These are phyloP conservation scores for Fusarium udum DNA, from an alignment of 2,329 filamentous ascomycete genomes.

Conservation along the genomic window DNA sequence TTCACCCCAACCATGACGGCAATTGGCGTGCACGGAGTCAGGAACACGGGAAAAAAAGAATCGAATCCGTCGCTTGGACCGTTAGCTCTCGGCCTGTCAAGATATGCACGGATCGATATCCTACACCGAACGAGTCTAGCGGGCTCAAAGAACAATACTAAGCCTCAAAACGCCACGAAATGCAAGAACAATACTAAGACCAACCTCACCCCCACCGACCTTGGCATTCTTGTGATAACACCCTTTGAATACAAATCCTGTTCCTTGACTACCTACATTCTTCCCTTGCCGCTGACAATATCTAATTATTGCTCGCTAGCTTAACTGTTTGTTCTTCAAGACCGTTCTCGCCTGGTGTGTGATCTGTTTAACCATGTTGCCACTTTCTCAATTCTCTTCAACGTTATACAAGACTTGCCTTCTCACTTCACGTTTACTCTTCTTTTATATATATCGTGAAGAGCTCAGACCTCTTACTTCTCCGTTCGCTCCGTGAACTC, in stretches of 20 bases:
- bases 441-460: not conserved
- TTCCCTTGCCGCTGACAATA: constrained; percentile 34
- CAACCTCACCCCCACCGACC: constrained; percentile 25
- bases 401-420: constrained; percentile 10
- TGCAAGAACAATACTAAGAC: constrained; percentile 48
- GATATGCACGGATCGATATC: constrained; percentile 28
- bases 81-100: constrained; percentile 32
- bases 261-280: constrained; percentile 26
- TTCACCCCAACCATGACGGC: not conserved
- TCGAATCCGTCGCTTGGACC: constrained; percentile 9
- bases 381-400: constrained; percentile 10
- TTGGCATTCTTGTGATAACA: constrained; percentile 31
- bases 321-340: constrained; percentile 16
- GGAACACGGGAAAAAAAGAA: constrained; percentile 23
- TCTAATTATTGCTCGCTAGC: constrained; percentile 9
- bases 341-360: constrained; percentile 12
- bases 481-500: constrained; percentile 8
- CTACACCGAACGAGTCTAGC: constrained; percentile 11
- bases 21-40: constrained; percentile 28
- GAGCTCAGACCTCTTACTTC: constrained; percentile 22
- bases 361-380: constrained; percentile 35
- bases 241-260: constrained; percentile 22
- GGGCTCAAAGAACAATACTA: constrained; percentile 47
- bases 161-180: constrained; percentile 43
- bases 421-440: not conserved